Evolutionary conservation across 2,329 filamentous ascomycete genomes (phyloP).

Genomic region (Fusarium sp.): DNA sequence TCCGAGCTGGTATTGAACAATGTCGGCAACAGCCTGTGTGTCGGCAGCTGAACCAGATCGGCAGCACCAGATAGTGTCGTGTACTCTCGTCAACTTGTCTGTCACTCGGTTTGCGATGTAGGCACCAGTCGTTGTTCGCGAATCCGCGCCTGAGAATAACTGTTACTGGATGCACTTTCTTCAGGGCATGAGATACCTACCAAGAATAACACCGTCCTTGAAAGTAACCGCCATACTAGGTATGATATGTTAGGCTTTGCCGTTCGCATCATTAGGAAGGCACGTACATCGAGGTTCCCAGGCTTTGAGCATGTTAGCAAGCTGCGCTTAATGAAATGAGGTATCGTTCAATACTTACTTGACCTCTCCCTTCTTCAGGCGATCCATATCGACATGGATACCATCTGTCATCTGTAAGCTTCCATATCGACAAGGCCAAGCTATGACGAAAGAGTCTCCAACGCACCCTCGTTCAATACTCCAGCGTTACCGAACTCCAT

Average conservation of each 20-base stretch:
- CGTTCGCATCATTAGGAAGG: constrained; percentile 32
- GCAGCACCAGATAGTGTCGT: constrained; percentile 99
- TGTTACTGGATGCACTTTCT: constrained; percentile 19
- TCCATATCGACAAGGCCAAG: constrained; percentile 23
- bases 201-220: constrained; percentile 96
- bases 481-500: constrained; percentile 74
- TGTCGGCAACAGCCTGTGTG: constrained; percentile 97
- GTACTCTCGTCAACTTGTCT: constrained; percentile 97
- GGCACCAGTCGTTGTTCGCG: constrained; percentile 93
- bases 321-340: background rate
- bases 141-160: constrained; percentile 77
- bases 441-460: constrained; percentile 35
- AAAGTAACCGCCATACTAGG: constrained; percentile 97
- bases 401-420: constrained; percentile 73
- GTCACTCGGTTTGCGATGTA: constrained; percentile 99
- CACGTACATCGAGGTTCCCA: constrained; percentile 95
- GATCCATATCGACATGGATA: constrained; percentile 98
- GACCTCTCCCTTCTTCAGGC: constrained; percentile 98
- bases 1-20: constrained; percentile 95
- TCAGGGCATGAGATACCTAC: constrained; percentile 51
- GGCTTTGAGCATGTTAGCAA: constrained; percentile 62
- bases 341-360: constrained; percentile 72
- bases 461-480: constrained; percentile 70
- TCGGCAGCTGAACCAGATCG: constrained; percentile 96
- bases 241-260: constrained; percentile 41